Evolutionary conservation across 2,329 filamentous ascomycete species (phyloP), one percentile per base, ranked within the genome.

Genomic region (Cladosporium phlei): DNA sequence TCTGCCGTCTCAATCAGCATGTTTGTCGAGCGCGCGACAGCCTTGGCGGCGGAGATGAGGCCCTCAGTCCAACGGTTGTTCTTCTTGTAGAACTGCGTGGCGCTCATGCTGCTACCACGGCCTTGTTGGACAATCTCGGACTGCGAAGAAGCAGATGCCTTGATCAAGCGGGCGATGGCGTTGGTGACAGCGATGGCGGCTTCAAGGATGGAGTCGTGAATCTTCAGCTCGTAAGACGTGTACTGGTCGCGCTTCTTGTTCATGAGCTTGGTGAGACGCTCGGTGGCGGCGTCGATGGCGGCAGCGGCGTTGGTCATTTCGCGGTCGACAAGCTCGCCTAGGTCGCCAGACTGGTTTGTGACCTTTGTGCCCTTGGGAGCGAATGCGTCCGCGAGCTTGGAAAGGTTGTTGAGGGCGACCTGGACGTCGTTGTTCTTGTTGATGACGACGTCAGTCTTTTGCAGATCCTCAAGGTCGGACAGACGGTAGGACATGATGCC

Each of bases 31-130:
- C 79, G 79, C 3, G 93, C 93, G 14, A 98, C 93, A 1, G 93
- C 93, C 72, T 98, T 98, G 54, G 93, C 91, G 1, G 93, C 93
- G 28, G 88, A 95, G 64, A 98, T 96, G 51, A 98, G 81, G 38
- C 93, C 93, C 64, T 98, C 93, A 0, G 93, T 98, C 93, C 93
- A 98, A 43, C 93, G 82, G 71, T 97, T 98, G 78, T 98, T 96
- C 76, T 97, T 97, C 79, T 97, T 97, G 82, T 98, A 98, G 69
- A 98, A 98, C 19, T 90, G 89, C 2, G 90, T 94, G 48, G 84
- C 80, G 34, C 88, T 94, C 42, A 67, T 63, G 47, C 55, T 59
- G 9, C 87, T 88, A 27, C 93, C 93, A 16, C 87, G 84, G 6
- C 93, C 93, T 53, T 95, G 88, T 55, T 89, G 84, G 33, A 98